Evolutionary conservation across 768 basidiomycete species (phyloP), one percentile per base, ranked within the genome.

Genomic region (Amanita inopinata): DNA sequence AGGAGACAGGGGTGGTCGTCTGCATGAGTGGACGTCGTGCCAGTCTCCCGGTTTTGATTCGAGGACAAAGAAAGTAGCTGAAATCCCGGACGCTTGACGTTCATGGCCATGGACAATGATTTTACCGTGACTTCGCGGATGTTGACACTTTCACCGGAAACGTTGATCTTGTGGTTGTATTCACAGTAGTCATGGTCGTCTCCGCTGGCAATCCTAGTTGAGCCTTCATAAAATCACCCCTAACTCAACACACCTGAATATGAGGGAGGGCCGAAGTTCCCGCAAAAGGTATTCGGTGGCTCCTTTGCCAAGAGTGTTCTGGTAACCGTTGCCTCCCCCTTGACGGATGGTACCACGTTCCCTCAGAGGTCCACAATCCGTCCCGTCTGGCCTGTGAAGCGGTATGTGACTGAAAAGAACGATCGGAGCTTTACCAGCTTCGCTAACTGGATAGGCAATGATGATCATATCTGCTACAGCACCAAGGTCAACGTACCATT

Each of bases 101-200:
- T 88, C 78, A 90, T 87, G 3, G 82, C 84, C 70, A 92, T 88
- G 9, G 89, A 90, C 53, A 96, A 69, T 2, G 89, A 83, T 58
- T 91, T 96, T 54, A 97, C 75, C 0, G 89, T 86, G 14, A 93
- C 71, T 62, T 98, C 93, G 38, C 70, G 73, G 9, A 76, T 63
- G 25, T 59, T 59, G 18, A 57, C 51, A 12, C 49, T 24, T 25
- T 46, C 46, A n/a, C 46, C 47, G 40, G 42, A 35, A 38, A 40
- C 59, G 56, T 49, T 61, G 50, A 57, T 32, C 20, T 46, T 81
- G 77, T 56, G 66, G 9, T 40, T 65, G 54, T 80, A 77, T 64
- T 87, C 87, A 60, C 94, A 98, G 50, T 93, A 90, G 53, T 97
- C 94, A 57, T 96, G 92, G 55, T 97, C 92, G 59, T 97, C 91